Evolutionary conservation across 306 rosid genomes (phyloP), one percentile per base, ranked within the genome.

Genomic region (Prunus dulcis): DNA sequence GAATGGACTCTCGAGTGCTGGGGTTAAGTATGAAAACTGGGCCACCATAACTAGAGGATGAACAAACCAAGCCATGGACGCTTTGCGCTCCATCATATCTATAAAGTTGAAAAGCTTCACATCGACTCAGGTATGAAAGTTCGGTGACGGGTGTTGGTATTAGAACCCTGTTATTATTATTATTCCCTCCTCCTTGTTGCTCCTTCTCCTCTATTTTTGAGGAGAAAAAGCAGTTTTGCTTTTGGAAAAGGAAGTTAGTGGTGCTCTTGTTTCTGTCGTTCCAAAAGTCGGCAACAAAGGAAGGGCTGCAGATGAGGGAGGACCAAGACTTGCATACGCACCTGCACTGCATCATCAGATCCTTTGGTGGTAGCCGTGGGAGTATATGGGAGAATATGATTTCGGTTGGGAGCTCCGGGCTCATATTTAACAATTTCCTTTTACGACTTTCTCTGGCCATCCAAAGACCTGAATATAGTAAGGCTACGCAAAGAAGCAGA

Each of bases 251-350:
- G 49, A 41, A 32, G 5, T 14, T 12, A 3, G 64, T 60, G 1
- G 23, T 27, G 20, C 22, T 56, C 11, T 6, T 56, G 25, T 18
- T 5, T 12, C 3, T 11, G 64, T 20, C 3, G 55, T 9, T 17
- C 2, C 18, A 10, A 56, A 20, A 27, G 41, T 9, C 41, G 1
- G 38, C 1, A 17, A 23, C 41, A 12, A 58, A 60, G 77, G 45
- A 60, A 73, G 68, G 68, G 67, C 27, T 8, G 34, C 27, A 43
- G 18, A 45, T 56, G 61, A 73, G 57, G 22, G 45, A 57, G 56
- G 9, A 4, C 77, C 67, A 43, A 20, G 28, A 20, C 57, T 73
- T 73, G 68, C 77, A 57, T 13, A 58, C 56, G 27, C 57, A 22
- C 43, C 50, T 8, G 23, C 58, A 73, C 12, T 43, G 27, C 67